A percentile compares a stretch with the other conserved stretches of the same genome.
phyloP scores from a whole-genome alignment of 2,329 filamentous ascomycete species.

The Incumbomyces lentus region DNA sequence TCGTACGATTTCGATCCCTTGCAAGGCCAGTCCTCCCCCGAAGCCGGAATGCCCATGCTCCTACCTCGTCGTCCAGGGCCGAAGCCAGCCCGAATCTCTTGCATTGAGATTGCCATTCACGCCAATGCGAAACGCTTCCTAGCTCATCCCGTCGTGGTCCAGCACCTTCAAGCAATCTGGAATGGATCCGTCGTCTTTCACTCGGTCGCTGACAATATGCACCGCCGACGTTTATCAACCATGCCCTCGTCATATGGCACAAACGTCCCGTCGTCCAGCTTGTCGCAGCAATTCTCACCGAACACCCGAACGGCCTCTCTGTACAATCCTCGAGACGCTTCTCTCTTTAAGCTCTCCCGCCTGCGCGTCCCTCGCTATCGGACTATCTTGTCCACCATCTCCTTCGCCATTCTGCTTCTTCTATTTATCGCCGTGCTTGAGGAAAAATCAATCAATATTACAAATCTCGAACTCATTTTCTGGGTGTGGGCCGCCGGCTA shows the following conservation, averaged over 20 bases:
- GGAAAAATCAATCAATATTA: constrained; percentile 68
- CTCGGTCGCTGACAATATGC: constrained; percentile 73
- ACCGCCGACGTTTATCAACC: constrained; percentile 40
- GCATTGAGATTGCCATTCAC: constrained; percentile 83
- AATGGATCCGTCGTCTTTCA: constrained; percentile 92
- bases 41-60: constrained; percentile 22
- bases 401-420: constrained; percentile 71
- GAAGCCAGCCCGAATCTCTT: constrained; percentile 68
- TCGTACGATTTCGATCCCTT: constrained; percentile 93
- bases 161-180: constrained; percentile 96
- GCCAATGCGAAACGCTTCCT: constrained; percentile 88
- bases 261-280: constrained; percentile 8
- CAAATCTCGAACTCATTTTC: constrained; percentile 74
- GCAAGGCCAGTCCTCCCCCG: constrained; percentile 57
- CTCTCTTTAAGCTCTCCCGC: constrained; percentile 80
- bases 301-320: constrained; percentile 61
- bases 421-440: constrained; percentile 76
- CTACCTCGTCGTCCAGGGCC: constrained; percentile 27
- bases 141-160: constrained; percentile 80
- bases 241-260: constrained; percentile 30
- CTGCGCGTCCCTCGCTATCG: constrained; percentile 85
- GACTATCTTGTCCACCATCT: constrained; percentile 79
- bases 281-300: constrained; percentile 5
- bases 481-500: constrained; percentile 98
- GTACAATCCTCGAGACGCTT: constrained; percentile 84